phyloP scores from a whole-genome alignment of 2,329 filamentous ascomycete genomes.

The Cadophora luteo-olivacea region DNA sequence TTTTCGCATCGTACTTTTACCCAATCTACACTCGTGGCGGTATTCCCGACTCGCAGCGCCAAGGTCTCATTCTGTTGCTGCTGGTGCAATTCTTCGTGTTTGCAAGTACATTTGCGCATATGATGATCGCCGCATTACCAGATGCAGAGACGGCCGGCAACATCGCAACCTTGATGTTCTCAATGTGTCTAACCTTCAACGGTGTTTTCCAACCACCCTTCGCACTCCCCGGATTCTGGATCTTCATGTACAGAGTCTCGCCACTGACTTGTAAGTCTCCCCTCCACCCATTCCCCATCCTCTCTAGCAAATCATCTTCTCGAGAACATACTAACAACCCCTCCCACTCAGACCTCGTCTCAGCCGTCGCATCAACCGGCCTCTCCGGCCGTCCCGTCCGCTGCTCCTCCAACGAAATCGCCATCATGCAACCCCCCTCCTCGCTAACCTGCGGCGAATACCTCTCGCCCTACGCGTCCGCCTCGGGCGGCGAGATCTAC shows the following conservation, averaged over 20 bases:
- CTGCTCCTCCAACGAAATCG: constrained; percentile 74
- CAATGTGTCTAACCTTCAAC: constrained; percentile 76
- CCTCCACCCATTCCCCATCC: not conserved
- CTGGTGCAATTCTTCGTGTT: constrained; percentile 80
- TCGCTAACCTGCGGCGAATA: constrained; percentile 66
- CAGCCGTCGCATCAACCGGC: constrained; percentile 74
- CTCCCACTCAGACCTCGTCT: constrained; percentile 61
- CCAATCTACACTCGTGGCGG: constrained; percentile 71
- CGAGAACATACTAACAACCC: too few species aligned
- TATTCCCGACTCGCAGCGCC: constrained; percentile 38
- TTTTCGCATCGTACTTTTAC: constrained; percentile 86
- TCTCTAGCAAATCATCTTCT: too few species aligned
- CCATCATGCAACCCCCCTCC: constrained; percentile 66
- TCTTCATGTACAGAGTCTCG: constrained; percentile 83
- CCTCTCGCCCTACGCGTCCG: constrained; percentile 56
- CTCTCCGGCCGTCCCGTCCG: constrained; percentile 69
- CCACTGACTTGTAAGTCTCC: constrained; percentile 44
- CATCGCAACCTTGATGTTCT: constrained; percentile 78
- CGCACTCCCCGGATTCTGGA: constrained; percentile 77
- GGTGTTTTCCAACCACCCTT: constrained; percentile 73
- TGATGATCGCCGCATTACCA: constrained; percentile 78
- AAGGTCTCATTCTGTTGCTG: constrained; percentile 76
- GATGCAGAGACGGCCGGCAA: constrained; percentile 80
- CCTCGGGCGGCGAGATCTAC: constrained; percentile 51
- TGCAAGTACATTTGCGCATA: constrained; percentile 81